A percentile compares a stretch with the other conserved stretches of the same genome.
phyloP scores from a whole-genome alignment of 768 basidiomycete species.

The Kwoniella heveanensis region DNA sequence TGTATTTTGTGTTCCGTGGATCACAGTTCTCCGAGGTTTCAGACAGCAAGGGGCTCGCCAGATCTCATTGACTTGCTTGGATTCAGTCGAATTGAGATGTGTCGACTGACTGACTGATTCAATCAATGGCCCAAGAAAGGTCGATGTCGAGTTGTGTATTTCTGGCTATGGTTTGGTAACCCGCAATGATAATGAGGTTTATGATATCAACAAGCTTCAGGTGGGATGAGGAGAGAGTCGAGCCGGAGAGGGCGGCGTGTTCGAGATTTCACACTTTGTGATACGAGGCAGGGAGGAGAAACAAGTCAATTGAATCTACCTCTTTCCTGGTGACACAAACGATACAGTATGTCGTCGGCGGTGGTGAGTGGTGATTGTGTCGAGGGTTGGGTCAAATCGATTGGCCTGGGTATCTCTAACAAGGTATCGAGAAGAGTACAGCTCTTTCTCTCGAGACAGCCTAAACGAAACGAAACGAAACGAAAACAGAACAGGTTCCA shows the following conservation, averaged over 20 bases:
- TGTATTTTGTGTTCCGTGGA: background rate
- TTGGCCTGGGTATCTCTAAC: no score
- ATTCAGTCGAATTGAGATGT: no score
- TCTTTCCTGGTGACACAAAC: background rate
- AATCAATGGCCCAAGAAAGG: background rate
- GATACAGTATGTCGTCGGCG: background rate
- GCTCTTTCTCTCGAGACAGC: no score
- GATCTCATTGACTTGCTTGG: no score
- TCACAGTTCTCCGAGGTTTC: background rate
- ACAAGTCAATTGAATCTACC: slow-evolving; percentile 3
- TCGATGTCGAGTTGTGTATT: background rate
- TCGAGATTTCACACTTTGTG: background rate
- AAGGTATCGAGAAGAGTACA: background rate
- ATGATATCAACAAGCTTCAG: no score
- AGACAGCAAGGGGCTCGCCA: background rate
- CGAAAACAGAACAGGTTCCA: background rate
- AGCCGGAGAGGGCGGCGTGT: background rate
- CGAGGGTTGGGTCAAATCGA: no score
- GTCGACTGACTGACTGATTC: background rate
- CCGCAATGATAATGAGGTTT: no score
- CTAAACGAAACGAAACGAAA: background rate
- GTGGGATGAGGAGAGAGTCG: background rate
- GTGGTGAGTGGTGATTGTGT: background rate
- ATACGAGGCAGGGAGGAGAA: background rate
- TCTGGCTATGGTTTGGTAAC: no score